Conservation (phyloP, 768 basidiomycete genomes). For the Boletus subparvulus region DNA sequence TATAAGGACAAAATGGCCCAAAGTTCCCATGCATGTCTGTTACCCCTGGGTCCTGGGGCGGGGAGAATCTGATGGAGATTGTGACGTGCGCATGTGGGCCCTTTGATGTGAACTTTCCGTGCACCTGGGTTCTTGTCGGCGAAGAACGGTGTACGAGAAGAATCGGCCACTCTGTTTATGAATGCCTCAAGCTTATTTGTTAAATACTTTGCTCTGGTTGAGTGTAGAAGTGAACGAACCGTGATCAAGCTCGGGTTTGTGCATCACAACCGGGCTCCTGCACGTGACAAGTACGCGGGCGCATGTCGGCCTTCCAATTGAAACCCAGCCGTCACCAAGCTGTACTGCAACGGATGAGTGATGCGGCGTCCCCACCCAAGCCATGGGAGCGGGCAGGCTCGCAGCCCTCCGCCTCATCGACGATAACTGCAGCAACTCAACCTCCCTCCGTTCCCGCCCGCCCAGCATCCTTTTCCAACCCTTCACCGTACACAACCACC, state of each 20-base stretch:
- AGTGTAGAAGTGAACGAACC: not conserved
- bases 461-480: constrained; percentile 50
- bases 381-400: constrained; percentile 76
- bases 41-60: not conserved
- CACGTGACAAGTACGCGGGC: too few species aligned
- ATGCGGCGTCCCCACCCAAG: constrained; percentile 75
- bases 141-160: not conserved
- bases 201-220: not conserved
- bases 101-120: not conserved
- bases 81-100: not conserved
- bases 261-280: too few species aligned
- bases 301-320: too few species aligned
- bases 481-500: constrained; percentile 37
- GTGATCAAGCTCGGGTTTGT: too few species aligned
- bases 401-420: constrained; percentile 30
- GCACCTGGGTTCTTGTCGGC: too few species aligned
- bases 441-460: constrained; percentile 59
- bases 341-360: too few species aligned
- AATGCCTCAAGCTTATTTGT: not conserved
- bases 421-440: constrained; percentile 24
- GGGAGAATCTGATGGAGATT: not conserved
- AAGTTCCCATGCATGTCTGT: constrained; percentile 6
- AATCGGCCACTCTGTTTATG: not conserved
- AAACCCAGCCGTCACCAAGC: too few species aligned
- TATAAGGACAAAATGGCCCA: not conserved